A percentile compares a stretch with the other conserved stretches of the same genome.
Evolutionary conservation across 1,139 yeast species (phyloP).

Genomic region (Sugiyamaella sp.): DNA sequence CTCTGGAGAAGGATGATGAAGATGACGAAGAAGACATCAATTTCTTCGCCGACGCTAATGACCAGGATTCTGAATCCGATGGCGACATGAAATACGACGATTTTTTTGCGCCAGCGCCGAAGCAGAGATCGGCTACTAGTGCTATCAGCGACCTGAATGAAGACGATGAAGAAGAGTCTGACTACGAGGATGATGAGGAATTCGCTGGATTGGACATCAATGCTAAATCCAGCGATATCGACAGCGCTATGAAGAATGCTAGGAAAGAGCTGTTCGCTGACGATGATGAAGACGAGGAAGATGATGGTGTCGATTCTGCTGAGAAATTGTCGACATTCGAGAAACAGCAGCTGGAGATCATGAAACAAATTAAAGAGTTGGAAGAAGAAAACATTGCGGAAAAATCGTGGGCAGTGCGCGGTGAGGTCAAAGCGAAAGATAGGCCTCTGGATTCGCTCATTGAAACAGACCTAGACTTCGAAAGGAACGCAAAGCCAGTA

Average conservation of each 20-base stretch:
- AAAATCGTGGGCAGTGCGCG: constrained; percentile 92
- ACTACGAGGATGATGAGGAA: constrained; percentile 49
- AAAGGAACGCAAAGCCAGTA: constrained; percentile 77
- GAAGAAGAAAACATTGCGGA: constrained; percentile 89
- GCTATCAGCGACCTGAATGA: constrained; percentile 31
- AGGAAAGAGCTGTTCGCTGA: constrained; percentile 60
- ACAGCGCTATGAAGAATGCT: constrained; percentile 56
- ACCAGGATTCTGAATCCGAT: constrained; percentile 36
- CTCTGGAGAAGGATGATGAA: constrained; percentile 57
- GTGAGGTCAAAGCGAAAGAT: constrained; percentile 81
- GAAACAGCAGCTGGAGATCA: constrained; percentile 76
- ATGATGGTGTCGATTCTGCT: constrained; percentile 43
- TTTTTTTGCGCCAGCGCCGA: constrained; percentile 43
- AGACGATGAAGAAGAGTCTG: constrained; percentile 43
- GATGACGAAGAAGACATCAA: constrained; percentile 67
- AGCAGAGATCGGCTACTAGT: constrained; percentile 28
- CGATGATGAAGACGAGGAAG: constrained; percentile 41
- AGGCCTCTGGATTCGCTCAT: constrained; percentile 83
- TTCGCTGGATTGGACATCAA: constrained; percentile 63
- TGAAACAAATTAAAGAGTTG: constrained; percentile 71
- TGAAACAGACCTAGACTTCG: constrained; percentile 66
- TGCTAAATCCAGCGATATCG: constrained; percentile 55
- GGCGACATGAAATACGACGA: constrained; percentile 44
- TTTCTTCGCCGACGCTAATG: constrained; percentile 68
- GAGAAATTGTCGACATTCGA: constrained; percentile 72